Conservation (phyloP, 2,329 filamentous ascomycete species). For the Trichoderma gracile region DNA sequence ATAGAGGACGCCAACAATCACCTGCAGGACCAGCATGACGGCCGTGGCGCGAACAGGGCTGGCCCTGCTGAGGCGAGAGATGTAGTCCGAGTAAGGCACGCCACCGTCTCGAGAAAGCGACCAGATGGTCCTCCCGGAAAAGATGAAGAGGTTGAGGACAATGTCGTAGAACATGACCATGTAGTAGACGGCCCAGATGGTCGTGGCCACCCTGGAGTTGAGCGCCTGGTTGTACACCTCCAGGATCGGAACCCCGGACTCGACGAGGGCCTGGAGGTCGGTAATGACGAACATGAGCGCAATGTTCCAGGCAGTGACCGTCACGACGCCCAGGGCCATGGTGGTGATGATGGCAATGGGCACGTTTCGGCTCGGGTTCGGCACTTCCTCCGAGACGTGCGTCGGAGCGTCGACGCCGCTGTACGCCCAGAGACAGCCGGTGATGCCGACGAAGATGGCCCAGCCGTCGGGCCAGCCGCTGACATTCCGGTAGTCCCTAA, state of each 20-base stretch:
- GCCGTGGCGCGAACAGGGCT: slow-evolving; percentile 32
- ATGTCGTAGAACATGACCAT: slow-evolving; percentile 35
- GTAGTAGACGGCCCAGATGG: slow-evolving; percentile 33
- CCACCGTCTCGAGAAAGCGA: slow-evolving; percentile 33
- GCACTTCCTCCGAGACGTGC: slow-evolving; percentile 32
- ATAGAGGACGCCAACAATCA: slow-evolving; percentile 32
- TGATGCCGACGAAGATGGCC: slow-evolving; percentile 32
- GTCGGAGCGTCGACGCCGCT: slow-evolving; percentile 31
- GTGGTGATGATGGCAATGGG: slow-evolving; percentile 33
- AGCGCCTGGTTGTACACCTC: slow-evolving; percentile 33
- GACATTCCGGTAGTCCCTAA: slow-evolving; percentile 31
- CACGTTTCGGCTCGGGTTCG: slow-evolving; percentile 33
- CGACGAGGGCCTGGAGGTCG: slow-evolving; percentile 32
- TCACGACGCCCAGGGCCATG: slow-evolving; percentile 30
- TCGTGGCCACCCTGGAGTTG: slow-evolving; percentile 32
- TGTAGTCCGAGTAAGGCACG: slow-evolving; percentile 30
- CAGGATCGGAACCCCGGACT: slow-evolving; percentile 31
- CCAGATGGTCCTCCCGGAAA: slow-evolving; percentile 33
- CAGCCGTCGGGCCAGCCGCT: slow-evolving; percentile 34
- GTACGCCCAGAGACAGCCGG: slow-evolving; percentile 32
- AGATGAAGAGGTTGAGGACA: slow-evolving; percentile 33
- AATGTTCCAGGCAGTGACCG: slow-evolving; percentile 32
- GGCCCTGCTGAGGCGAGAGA: slow-evolving; percentile 31
- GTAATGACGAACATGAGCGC: slow-evolving; percentile 33
- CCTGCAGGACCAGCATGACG: slow-evolving; percentile 35